phyloP scores from a whole-genome alignment of 345 rosid species.

The Durio zibethinus region DNA sequence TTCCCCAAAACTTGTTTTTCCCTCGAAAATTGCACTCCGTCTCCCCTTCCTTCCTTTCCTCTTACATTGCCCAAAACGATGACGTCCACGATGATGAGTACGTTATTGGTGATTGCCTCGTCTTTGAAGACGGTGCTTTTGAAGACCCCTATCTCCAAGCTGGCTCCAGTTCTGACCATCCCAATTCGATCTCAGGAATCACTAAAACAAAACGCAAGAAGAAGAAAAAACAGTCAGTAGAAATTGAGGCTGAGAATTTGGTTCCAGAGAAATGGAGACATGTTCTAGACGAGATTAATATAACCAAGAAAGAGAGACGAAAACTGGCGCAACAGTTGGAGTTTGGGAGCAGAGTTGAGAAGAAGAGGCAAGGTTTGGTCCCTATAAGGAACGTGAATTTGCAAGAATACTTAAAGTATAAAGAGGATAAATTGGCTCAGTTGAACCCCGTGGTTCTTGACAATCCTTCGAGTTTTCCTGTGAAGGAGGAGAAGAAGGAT shows the following conservation, averaged over 20 bases:
- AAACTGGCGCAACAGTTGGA: conserved; percentile 73
- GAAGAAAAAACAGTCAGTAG: conserved; percentile 24
- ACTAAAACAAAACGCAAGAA: conserved; percentile 19
- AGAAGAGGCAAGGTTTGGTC: conserved; percentile 49
- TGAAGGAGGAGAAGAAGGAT: conserved; percentile 13
- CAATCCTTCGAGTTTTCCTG: conserved; percentile 39
- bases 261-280: conserved; percentile 87
- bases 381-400: conserved; percentile 59
- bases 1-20: conserved; percentile 10
- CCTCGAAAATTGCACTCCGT: conserved; percentile 28
- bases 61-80: conserved; percentile 25
- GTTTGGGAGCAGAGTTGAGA: conserved; percentile 74
- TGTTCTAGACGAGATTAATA: conserved; percentile 55
- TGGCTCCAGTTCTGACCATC: conserved; percentile 2
- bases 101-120: conserved; percentile 81
- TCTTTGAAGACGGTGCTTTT: conserved; percentile 82
- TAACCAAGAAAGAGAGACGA: conserved; percentile 80
- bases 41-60: conserved; percentile 40
- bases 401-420: conserved; percentile 55
- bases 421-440: conserved; percentile 61
- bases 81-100: conserved; percentile 34
- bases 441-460: conserved; percentile 64
- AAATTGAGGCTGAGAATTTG: conserved; percentile 52
- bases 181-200: neutral
- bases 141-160: conserved; percentile 64